Conservation (phyloP, 371 early-diverging fungal species). For the Mortierella sp. region DNA sequence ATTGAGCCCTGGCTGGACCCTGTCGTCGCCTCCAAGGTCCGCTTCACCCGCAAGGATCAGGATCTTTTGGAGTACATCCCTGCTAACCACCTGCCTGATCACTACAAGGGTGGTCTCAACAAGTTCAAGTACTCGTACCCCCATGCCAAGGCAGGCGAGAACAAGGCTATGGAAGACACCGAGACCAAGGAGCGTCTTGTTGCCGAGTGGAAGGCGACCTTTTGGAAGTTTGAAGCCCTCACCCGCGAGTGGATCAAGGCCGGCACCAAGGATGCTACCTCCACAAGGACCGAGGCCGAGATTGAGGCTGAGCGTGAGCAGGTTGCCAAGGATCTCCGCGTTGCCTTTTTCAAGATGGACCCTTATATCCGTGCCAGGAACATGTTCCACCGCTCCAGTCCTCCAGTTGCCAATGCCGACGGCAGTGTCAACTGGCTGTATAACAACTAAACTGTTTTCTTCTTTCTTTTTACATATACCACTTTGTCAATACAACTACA, state of each 20-base stretch:
- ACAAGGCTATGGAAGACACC: conserved; percentile 34
- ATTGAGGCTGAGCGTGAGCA: conserved; percentile 41
- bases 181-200: conserved; percentile 33
- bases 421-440: conserved; percentile 33
- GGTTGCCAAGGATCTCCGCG: conserved; percentile 31
- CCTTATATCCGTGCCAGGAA: conserved; percentile 55
- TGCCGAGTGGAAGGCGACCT: conserved; percentile 35
- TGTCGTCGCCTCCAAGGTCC: conserved; percentile 89
- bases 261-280: conserved; percentile 15
- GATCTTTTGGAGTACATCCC: conserved; percentile 74
- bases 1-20: conserved; percentile 92
- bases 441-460: conserved; percentile 14
- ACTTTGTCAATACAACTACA: background rate
- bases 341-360: conserved; percentile 48
- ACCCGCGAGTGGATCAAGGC: conserved; percentile 40
- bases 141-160: conserved; percentile 40
- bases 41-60: conserved; percentile 79
- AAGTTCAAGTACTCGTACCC: conserved; percentile 41
- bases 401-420: conserved; percentile 41
- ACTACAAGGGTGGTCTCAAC: conserved; percentile 47
- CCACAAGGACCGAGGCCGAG: conserved; percentile 28
- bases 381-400: conserved; percentile 51
- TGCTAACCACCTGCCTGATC: conserved; percentile 43
- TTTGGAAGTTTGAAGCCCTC: conserved; percentile 47
- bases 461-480: background rate